Conservation (phyloP, 305 asterid species). For the Euphrasia arctica region DNA sequence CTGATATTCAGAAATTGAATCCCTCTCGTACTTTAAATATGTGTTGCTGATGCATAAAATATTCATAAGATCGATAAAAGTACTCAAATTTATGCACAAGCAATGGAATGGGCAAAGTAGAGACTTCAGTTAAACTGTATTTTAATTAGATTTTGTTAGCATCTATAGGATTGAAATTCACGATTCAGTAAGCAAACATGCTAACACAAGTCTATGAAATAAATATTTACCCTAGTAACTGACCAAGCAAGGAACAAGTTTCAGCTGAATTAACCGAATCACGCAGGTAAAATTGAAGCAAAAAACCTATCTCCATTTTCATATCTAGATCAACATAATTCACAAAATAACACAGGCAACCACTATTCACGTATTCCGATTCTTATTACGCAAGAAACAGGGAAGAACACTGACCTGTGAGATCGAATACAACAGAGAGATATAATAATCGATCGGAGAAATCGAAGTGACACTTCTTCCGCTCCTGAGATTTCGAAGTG, state of each 20-base stretch:
- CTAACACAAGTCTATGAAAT: not conserved
- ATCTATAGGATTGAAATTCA: slow-evolving; percentile 11
- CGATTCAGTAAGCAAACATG: slow-evolving; percentile 11
- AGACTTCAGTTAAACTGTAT: slow-evolving; percentile 12
- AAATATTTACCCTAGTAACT: not conserved
- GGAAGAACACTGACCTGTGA: slow-evolving; percentile 15
- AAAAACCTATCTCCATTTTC: slow-evolving; percentile 1
- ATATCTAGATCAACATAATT: slow-evolving; percentile 17
- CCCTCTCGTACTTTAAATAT: slow-evolving; percentile 1
- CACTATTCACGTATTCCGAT: slow-evolving; percentile 19
- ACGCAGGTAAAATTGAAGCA: not conserved
- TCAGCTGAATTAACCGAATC: slow-evolving; percentile 2
- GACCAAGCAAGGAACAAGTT: not conserved
- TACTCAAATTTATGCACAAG: not conserved
- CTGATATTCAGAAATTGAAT: not conserved
- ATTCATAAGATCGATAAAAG: not conserved
- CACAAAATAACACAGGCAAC: slow-evolving; percentile 12
- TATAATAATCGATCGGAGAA: slow-evolving; percentile 35
- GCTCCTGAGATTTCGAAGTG: slow-evolving; percentile 25
- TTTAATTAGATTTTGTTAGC: not conserved
- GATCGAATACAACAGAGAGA: slow-evolving; percentile 24
- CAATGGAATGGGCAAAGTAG: not conserved
- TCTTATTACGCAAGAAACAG: not conserved
- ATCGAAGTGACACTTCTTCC: slow-evolving; percentile 13
- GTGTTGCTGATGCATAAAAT: slow-evolving; percentile 5